These are phyloP conservation scores for Pterulicium gracile DNA, from an alignment of 1,284 basidiomycete genomes.

Conservation along the genomic window DNA sequence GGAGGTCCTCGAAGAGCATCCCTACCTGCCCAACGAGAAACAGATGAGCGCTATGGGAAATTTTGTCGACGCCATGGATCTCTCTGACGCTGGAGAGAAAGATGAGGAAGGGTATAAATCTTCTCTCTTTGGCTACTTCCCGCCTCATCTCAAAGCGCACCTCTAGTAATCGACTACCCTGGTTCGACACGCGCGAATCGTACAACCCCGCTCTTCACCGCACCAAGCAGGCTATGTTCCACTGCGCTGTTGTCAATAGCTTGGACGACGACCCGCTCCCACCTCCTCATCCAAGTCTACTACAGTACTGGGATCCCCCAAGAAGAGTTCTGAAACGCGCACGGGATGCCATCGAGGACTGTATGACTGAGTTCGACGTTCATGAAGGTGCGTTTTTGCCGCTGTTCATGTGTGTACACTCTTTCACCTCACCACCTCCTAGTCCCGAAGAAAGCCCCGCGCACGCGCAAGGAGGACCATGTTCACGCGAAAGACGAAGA, in stretches of 20 bases:
- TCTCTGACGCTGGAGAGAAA: constrained; percentile 64
- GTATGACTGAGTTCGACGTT: constrained; percentile 60
- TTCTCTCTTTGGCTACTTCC: constrained; percentile 1
- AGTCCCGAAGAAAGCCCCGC: constrained; percentile 49
- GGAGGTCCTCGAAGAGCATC: constrained; percentile 62
- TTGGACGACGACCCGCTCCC: constrained; percentile 66
- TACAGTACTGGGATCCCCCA: constrained; percentile 79
- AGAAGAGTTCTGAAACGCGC: constrained; percentile 52
- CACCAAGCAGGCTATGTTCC: constrained; percentile 86
- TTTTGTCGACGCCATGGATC: constrained; percentile 81
- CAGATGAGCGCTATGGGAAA: constrained; percentile 78
- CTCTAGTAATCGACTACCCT: constrained; percentile 46
- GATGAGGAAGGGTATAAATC: constrained; percentile 55
- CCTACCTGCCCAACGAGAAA: constrained; percentile 73
- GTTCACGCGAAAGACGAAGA: constrained; percentile 51
- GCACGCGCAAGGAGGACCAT: constrained; percentile 45
- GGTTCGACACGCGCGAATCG: constrained; percentile 71
- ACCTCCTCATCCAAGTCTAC: constrained; percentile 75
- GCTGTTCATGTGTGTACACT: background rate
- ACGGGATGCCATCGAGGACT: constrained; percentile 43
- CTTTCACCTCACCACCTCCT: background rate
- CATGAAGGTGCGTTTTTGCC: constrained; percentile 45
- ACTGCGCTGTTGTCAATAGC: constrained; percentile 70
- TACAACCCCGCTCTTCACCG: constrained; percentile 90
- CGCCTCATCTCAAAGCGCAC: constrained; percentile 2